Base-by-base conservation (phyloP, 1,284 basidiomycete species). In the Cutaneotrichosporon sp. region DNA sequence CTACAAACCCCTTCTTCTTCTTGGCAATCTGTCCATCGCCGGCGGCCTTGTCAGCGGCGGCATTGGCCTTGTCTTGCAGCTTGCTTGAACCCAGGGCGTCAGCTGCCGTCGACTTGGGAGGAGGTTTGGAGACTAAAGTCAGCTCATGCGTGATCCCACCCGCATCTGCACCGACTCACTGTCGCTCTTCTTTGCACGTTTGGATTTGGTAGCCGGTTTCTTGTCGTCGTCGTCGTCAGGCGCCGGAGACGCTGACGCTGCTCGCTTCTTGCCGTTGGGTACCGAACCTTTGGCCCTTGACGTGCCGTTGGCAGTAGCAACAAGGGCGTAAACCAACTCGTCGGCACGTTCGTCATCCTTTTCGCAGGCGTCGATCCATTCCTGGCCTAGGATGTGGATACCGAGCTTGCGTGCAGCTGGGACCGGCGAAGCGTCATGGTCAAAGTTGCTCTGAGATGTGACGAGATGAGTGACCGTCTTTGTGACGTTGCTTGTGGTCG, bases 381-480 rank as follows among this genome's bases (percentile, higher is more conserved):
- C 53, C 17, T 40, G 8, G 10, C 47, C 52, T 9, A 49, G 40
- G 33, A 59, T 47, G 14, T 30, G 42, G 7, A 47, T 33, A 38
- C 46, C 51, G 21, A 13, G 21, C 33, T 33, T 36, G 30, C 36
- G 18, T 8, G 46, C 47, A 5, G 15, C 10, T 21, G 26, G 22
- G 12, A 49, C 37, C 42, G 45, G 49, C 26, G 52, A 20, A 41
- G 52, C 39, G 17, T 26, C 35, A 12, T 33, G 22, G 14, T 4
- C 18, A 26, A 43, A 41, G 33, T 53, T 46, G 34, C 23, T n/a
- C 21, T 42, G 8, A 14, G 50, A 40, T 22, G 46, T 49, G 23
- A 59, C 48, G 9, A 59, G 46, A 38, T 59, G 57, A 2, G 57
- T 59, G 13, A 55, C 57, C 2, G 53, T 42, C 47, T 46, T 49